These are phyloP conservation scores for Zelonia costaricensis DNA, from an alignment of 208 protist species.

Conservation along the genomic window DNA sequence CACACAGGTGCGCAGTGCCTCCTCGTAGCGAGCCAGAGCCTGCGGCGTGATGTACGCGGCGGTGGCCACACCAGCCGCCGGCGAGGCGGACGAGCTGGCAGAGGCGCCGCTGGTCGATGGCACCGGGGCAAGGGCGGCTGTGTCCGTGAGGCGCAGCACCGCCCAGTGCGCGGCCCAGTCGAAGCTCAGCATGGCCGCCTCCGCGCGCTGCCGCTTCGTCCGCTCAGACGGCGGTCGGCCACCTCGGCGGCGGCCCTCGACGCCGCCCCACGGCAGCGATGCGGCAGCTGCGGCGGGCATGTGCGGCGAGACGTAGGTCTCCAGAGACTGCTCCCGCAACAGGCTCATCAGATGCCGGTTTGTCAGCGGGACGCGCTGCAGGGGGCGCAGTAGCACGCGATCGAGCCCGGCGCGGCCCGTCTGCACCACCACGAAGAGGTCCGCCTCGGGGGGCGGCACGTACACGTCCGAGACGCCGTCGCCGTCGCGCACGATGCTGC, in stretches of 20 bases:
- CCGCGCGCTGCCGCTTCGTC: slow-evolving; percentile 1
- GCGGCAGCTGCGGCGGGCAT: neutral
- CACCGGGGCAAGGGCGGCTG: neutral
- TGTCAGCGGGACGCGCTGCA: slow-evolving; percentile 24
- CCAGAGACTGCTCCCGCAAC: slow-evolving; percentile 30
- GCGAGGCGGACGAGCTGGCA: no score
- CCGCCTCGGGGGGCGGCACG: slow-evolving; percentile 34
- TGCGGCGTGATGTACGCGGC: neutral
- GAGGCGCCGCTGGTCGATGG: no score
- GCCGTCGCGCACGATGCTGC: neutral
- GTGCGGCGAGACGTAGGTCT: slow-evolving; percentile 32
- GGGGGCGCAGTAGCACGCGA: slow-evolving; percentile 49
- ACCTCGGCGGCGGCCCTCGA: neutral
- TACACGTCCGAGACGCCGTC: neutral
- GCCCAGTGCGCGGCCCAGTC: slow-evolving; percentile 27
- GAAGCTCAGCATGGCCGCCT: neutral
- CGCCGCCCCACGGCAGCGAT: no score
- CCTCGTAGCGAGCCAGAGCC: slow-evolving; percentile 17
- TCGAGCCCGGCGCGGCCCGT: slow-evolving; percentile 30
- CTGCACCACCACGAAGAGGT: slow-evolving; percentile 76
- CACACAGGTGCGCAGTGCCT: slow-evolving; percentile 44
- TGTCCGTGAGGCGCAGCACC: slow-evolving; percentile 17
- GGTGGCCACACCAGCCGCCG: no score
- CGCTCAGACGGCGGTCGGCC: neutral
- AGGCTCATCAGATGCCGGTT: slow-evolving; percentile 17